phyloP scores from a whole-genome alignment of 768 basidiomycete species.

The Leccinum truebloodii region DNA sequence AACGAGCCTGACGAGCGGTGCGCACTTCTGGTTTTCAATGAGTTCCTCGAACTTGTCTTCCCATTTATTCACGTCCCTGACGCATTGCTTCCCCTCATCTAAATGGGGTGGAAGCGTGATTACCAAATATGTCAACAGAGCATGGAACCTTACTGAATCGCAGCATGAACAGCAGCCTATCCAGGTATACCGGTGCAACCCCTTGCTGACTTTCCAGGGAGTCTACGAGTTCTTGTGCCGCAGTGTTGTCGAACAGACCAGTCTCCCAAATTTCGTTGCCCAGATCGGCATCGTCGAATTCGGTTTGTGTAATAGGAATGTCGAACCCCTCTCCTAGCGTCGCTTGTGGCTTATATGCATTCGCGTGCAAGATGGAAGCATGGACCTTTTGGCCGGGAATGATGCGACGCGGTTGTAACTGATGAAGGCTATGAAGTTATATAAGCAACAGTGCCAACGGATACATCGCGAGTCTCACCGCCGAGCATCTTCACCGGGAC shows the following conservation, averaged over 20 bases:
- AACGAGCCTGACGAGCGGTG: slow-evolving; percentile 22
- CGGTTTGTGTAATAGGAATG: slow-evolving; percentile 11
- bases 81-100: slow-evolving; percentile 25
- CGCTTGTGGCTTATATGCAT: slow-evolving; percentile 20
- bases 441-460: neutral
- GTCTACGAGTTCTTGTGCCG: slow-evolving; percentile 13
- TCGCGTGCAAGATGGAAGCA: slow-evolving; percentile 25
- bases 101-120: neutral
- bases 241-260: slow-evolving; percentile 21
- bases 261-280: slow-evolving; percentile 21
- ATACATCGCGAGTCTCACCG: slow-evolving; percentile 11
- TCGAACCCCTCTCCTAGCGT: slow-evolving; percentile 27
- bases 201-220: slow-evolving; percentile 16
- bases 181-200: slow-evolving; percentile 20
- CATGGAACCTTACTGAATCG: slow-evolving; percentile 18
- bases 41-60: slow-evolving; percentile 9
- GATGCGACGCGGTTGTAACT: slow-evolving; percentile 26
- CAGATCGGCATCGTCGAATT: slow-evolving; percentile 6
- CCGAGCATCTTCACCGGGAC: slow-evolving; percentile 16
- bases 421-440: slow-evolving; percentile 13
- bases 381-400: slow-evolving; percentile 31
- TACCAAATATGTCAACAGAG: neutral
- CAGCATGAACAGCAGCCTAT: slow-evolving; percentile 23
- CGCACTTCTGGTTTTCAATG: slow-evolving; percentile 13
- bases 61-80: slow-evolving; percentile 19